Evolutionary conservation across 2,329 filamentous ascomycete species (phyloP), one percentile per base, ranked within the genome.

Genomic region (Celoporthe dispersa): DNA sequence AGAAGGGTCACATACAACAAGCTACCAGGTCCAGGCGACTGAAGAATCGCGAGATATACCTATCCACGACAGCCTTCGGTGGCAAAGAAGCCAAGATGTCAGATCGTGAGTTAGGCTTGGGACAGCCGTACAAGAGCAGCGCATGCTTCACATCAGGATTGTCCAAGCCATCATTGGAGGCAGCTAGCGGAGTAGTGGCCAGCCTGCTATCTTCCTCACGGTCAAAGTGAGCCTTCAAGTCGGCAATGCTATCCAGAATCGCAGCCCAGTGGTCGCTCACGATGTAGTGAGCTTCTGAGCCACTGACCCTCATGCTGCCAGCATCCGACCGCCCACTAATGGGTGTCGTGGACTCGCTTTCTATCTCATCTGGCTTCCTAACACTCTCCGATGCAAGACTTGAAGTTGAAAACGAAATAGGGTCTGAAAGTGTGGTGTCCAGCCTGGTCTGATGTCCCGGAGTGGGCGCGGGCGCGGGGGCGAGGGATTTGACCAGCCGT

Each of bases 231-330:
- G 80, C 76, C 65, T 78, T 81, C 6, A 84, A 72, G 6, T 82
- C 81, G 1, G 80, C 75, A 28, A 83, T 83, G 53, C 76, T 75
- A 35, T 83, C 80, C 5, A 83, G 72, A 1, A 84, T 77, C 14
- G 81, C 79, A 7, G 79, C 77, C 81, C 81, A 83, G 68, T 84
- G 82, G 14, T 75, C 76, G 31, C 78, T 73, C 12, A 76, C 73
- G 11, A 82, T 79, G 55, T 84, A 84, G 41, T 72, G 0, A 74
- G 70, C 1, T 74, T 79, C 61, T 66, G 73, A 22, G 64, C 67
- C 31, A 33, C 74, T 22, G 3, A 75, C 61, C 0, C 73, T 76
- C 70, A 82, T 76, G 65, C 60, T 7, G 28, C 19, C 12, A 66
- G 66, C 39, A 31, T 68, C 14, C 41, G 25, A 44, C 4, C 41